Conservation (phyloP, 1,284 basidiomycete genomes). For the Rhodotorula sp. region DNA sequence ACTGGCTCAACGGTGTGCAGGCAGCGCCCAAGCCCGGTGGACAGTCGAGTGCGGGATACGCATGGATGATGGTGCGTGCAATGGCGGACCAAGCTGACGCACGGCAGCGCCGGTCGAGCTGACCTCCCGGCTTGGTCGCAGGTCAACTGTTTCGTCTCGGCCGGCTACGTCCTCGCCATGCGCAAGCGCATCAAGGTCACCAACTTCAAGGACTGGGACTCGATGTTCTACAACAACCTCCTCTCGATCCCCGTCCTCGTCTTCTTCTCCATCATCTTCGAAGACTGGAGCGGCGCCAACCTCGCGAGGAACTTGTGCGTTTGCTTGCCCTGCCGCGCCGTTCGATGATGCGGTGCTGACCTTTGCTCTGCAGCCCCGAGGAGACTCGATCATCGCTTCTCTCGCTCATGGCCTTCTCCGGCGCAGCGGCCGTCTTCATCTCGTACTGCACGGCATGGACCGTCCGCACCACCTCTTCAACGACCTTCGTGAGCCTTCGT, state of each 20-base stretch:
- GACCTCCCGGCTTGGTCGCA: constrained; percentile 47
- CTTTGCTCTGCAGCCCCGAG: constrained; percentile 62
- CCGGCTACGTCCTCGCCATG: constrained; percentile 92
- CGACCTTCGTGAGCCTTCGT: constrained; percentile 80
- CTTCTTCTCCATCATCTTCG: constrained; percentile 77
- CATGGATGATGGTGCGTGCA: constrained; percentile 30
- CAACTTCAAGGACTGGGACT: constrained; percentile 87
- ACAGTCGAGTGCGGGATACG: constrained; percentile 48
- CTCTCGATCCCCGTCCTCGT: constrained; percentile 84
- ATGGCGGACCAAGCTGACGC: too few relatives aligned
- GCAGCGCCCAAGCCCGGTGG: constrained; percentile 25
- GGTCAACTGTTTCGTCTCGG: constrained; percentile 84
- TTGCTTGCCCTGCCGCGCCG: not conserved
- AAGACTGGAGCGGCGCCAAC: constrained; percentile 85
- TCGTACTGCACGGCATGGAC: constrained; percentile 99
- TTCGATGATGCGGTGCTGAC: not conserved
- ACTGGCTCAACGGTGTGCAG: constrained; percentile 49
- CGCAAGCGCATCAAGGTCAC: constrained; percentile 94
- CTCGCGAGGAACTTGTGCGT: constrained; percentile 78
- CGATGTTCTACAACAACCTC: constrained; percentile 99
- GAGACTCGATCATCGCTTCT: constrained; percentile 77
- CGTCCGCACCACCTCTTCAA: constrained; percentile 90
- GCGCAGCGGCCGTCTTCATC: constrained; percentile 94
- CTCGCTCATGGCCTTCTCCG: constrained; percentile 88
- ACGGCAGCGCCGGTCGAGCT: not conserved